These are phyloP conservation scores for Suhomyces maxii DNA, from an alignment of 1,139 yeast genomes.

Conservation along the genomic window DNA sequence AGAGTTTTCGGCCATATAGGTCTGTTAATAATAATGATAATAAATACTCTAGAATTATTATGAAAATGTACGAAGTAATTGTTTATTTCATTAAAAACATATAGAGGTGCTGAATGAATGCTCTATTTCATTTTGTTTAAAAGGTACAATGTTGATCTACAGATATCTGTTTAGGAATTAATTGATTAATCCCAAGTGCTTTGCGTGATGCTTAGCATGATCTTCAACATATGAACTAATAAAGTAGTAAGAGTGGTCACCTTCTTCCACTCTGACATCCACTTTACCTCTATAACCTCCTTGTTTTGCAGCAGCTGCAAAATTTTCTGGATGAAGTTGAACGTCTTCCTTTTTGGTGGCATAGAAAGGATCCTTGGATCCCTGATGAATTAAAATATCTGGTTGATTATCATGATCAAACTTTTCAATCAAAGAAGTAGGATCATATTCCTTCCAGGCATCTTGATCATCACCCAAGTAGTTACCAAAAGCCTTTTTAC, in stretches of 20 bases:
- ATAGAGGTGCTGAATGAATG: too few relatives aligned
- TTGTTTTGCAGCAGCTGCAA: conserved; percentile 62
- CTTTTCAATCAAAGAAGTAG: conserved; percentile 64
- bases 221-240: conserved; percentile 77
- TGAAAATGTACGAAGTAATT: too few relatives aligned
- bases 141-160: not conserved
- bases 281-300: conserved; percentile 62
- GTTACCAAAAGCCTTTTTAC: conserved; percentile 75
- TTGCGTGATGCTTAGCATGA: conserved; percentile 87
- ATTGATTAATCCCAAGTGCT: conserved; percentile 55
- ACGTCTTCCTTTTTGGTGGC: conserved; percentile 35
- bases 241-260: conserved; percentile 89
- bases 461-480: conserved; percentile 66
- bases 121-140: not conserved
- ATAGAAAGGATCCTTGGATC: conserved; percentile 73
- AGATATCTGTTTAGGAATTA: not conserved
- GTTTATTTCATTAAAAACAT: too few relatives aligned
- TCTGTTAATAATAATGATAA: too few relatives aligned
- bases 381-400: conserved; percentile 80
- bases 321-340: conserved; percentile 77
- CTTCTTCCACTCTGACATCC: conserved; percentile 60
- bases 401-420: conserved; percentile 53
- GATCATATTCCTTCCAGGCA: conserved; percentile 77
- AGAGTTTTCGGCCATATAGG: too few relatives aligned
- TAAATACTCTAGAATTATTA: too few relatives aligned